These are phyloP conservation scores for Agapanthus africanus DNA, from an alignment of 106 monocot species.

Conservation along the genomic window DNA sequence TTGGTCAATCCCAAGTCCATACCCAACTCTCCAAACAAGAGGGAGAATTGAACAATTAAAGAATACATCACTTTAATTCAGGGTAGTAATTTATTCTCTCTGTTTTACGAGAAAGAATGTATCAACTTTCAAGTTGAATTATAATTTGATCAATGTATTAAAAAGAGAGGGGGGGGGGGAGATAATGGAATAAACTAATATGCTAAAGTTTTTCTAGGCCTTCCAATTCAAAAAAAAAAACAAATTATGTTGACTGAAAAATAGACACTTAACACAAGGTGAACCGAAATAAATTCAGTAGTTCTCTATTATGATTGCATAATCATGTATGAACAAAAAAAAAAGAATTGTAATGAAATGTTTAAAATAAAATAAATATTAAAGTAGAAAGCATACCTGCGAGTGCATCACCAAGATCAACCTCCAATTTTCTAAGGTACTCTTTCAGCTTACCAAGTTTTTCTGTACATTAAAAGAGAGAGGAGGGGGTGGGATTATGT, in stretches of 20 bases:
- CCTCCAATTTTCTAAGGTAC: constrained; percentile 24
- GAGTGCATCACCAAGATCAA: constrained; percentile 16
- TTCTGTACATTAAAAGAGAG: constrained; percentile 22
- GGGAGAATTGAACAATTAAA: background rate
- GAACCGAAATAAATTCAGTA: background rate
- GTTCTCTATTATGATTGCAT: background rate
- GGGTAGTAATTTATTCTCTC: background rate
- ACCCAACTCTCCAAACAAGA: background rate
- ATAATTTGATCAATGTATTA: background rate
- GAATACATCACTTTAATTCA: background rate
- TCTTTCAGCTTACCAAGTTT: constrained; percentile 30
- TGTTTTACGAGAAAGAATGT: background rate
- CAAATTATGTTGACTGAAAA: background rate
- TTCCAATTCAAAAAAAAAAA: background rate
- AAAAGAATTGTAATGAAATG: no score
- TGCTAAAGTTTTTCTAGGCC: background rate
- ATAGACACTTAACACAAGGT: background rate
- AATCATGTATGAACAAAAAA: background rate
- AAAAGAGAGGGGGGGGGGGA: background rate
- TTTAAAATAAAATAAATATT: background rate
- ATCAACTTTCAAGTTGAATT: background rate
- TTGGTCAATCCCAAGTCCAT: no score
- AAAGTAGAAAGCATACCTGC: constrained; percentile 19
- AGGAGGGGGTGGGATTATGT: background rate
- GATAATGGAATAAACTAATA: no score